phyloP scores from a whole-genome alignment of 1,284 basidiomycete species.

The Heterobasidion irregulare region DNA sequence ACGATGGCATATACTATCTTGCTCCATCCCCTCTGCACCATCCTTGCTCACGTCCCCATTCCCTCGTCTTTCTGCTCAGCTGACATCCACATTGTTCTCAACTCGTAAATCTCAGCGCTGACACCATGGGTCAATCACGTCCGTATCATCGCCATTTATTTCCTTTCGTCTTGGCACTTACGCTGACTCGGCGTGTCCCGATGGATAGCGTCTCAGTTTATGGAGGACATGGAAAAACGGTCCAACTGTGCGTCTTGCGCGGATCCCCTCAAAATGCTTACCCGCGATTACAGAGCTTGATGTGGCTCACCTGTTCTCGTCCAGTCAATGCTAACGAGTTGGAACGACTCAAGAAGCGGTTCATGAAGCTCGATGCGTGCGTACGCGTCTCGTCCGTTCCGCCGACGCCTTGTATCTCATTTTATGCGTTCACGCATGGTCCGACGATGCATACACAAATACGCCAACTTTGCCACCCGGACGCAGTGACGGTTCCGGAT shows the following conservation, averaged over 20 bases:
- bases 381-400: conserved; percentile 6
- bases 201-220: conserved; percentile 74
- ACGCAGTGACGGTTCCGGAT: conserved; percentile 85
- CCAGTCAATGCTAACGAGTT: conserved; percentile 88
- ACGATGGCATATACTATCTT: not conserved
- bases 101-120: too few relatives aligned
- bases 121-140: conserved; percentile 72
- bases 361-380: conserved; percentile 96
- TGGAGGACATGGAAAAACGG: conserved; percentile 89
- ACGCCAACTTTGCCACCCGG: not conserved
- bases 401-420: not conserved
- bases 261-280: conserved; percentile 20
- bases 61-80: too few relatives aligned
- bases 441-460: too few relatives aligned
- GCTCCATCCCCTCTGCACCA: not conserved
- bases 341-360: conserved; percentile 94
- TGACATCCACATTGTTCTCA: too few relatives aligned
- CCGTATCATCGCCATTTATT: conserved; percentile 21
- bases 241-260: conserved; percentile 86
- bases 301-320: not conserved
- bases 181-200: not conserved
- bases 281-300: not conserved
- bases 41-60: too few relatives aligned
- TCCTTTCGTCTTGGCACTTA: not conserved
- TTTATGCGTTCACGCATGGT: not conserved